phyloP scores from a whole-genome alignment of 2,329 filamentous ascomycete genomes.

The Cryoendolithus antarcticus region DNA sequence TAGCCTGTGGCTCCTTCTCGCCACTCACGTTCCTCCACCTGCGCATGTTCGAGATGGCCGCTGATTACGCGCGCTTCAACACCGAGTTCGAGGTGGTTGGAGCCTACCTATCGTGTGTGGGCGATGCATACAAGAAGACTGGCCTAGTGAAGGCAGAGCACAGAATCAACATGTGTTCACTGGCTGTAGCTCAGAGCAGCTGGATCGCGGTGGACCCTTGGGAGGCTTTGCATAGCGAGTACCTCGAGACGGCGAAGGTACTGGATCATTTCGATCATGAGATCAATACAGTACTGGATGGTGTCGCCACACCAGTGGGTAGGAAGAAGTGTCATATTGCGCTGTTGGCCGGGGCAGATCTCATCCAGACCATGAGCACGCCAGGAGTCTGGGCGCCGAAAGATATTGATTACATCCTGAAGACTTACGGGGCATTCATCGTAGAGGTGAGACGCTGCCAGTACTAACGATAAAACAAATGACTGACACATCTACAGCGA shows the following conservation, averaged over 20 bases:
- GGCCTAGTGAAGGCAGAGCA: constrained; percentile 63
- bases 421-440: constrained; percentile 72
- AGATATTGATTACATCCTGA: constrained; percentile 79
- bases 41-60: constrained; percentile 80
- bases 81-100: constrained; percentile 74
- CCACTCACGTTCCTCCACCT: constrained; percentile 53
- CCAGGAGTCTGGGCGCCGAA: constrained; percentile 63
- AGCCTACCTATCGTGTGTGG: constrained; percentile 71
- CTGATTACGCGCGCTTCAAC: constrained; percentile 64
- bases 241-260: constrained; percentile 78
- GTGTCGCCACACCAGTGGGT: constrained; percentile 58
- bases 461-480: background rate
- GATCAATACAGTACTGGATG: constrained; percentile 67
- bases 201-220: constrained; percentile 80
- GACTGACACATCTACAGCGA: constrained; percentile 63
- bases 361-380: constrained; percentile 41
- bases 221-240: constrained; percentile 75
- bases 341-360: constrained; percentile 58
- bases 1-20: constrained; percentile 50
- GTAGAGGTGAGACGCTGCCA: constrained; percentile 33
- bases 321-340: constrained; percentile 62
- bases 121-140: constrained; percentile 66
- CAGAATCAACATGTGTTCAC: constrained; percentile 73
- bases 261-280: constrained; percentile 86
- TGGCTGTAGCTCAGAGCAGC: constrained; percentile 63